phyloP scores from a whole-genome alignment of 2,329 filamentous ascomycete species.

The Aspergillus sp. region DNA sequence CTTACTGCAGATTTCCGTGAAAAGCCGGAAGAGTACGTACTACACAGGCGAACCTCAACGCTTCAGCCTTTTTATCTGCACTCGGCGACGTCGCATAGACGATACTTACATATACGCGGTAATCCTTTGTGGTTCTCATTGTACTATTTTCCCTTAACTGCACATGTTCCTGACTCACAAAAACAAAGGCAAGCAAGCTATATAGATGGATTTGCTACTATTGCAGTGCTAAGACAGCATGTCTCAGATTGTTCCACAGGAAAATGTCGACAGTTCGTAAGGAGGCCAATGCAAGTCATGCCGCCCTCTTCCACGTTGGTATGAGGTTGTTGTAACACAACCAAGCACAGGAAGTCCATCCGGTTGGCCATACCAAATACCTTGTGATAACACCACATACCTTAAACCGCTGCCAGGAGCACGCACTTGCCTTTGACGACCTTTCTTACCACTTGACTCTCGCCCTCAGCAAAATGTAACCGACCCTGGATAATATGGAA shows the following conservation, averaged over 20 bases:
- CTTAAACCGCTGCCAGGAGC: not conserved
- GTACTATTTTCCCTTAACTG: not conserved
- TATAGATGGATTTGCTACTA: not conserved
- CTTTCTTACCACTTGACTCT: not conserved
- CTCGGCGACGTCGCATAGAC: too few relatives aligned
- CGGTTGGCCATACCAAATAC: not conserved
- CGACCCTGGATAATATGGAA: not conserved
- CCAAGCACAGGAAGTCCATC: not conserved
- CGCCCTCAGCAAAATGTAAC: not conserved
- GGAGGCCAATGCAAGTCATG: slow-evolving; percentile 1
- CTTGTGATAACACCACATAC: not conserved
- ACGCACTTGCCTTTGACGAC: not conserved
- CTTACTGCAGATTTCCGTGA: slow-evolving; percentile 6
- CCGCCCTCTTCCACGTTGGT: not conserved
- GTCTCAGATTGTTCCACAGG: not conserved
- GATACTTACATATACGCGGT: not conserved
- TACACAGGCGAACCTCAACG: not conserved
- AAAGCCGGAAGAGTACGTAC: not conserved
- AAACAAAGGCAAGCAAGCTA: not conserved
- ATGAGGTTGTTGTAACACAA: slow-evolving; percentile 2
- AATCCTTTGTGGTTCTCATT: not conserved
- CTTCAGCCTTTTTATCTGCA: not conserved
- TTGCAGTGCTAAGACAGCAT: not conserved
- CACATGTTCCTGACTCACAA: not conserved
- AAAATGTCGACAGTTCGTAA: not conserved